Base-by-base conservation (phyloP, 148 eudicot species). In the Rhododendron molle region DNA sequence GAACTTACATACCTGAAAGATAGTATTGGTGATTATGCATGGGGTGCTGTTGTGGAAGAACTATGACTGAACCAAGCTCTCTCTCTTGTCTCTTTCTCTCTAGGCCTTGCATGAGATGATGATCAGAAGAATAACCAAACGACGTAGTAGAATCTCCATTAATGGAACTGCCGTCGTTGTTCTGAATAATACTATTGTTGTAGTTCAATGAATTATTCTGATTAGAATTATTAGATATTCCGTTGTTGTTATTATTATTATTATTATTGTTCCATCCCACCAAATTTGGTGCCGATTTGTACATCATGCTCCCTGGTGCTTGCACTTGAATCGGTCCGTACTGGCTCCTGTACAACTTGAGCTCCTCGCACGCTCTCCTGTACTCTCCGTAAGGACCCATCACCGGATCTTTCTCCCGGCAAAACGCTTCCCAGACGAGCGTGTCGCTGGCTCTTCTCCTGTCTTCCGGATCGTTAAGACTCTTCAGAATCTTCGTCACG, bases 401-500 rank as follows among this genome's bases (percentile, higher is more conserved):
- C 7, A 95, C 79, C 2, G 99, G 99, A 32, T 96, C 99, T 78
- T 85, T 91, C 32, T 91, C 91, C 38, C 98, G 76, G 30, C 97
- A 92, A 1, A 91, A 69, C 12, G 98, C 98, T 90, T 96, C 99
- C 99, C 99, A 95, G 18, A 92, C 89, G 11, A 96, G 94, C 11
- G 99, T 94, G 38, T 94, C 95, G 0, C 92, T 89, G 0, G 94
- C 96, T 38, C 87, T 89, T 87, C 80, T 91, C 47, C 93, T 79
- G 20, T 96, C 96, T 46, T 94, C 96, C 9, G 11, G 2, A 11
- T 92, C 94, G 1, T 65, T 86, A 0, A 92, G 89, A 72, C 32
- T 88, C 78, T 60, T 91, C 12, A 96, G 88, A 1, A 95, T 84
- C 81, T 95, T 96, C 47, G 92, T 94, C 49, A 94, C 91, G 73